Base-by-base conservation (phyloP, 2,329 filamentous ascomycete genomes). In the Penicillium sp. region DNA sequence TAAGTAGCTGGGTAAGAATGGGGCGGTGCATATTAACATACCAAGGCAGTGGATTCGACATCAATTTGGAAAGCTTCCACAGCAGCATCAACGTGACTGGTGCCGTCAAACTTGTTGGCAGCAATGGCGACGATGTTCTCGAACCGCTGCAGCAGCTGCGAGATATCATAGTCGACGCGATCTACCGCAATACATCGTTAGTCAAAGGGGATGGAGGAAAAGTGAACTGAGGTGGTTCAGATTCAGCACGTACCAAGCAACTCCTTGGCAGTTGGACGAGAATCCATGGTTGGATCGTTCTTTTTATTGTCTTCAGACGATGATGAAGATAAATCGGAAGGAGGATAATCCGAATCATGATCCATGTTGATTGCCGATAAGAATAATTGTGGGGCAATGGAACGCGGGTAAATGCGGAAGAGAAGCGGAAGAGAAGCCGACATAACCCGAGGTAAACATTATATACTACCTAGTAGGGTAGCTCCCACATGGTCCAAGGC, bases 41-140 rank as follows among this genome's bases (percentile, higher is more conserved):
- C 84, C 70, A 88, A 70, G 15, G 82, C 81, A 11, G 82, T 79
- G 4, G 82, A 84, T 65, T 86, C 83, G 7, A 84, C 81, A 55
- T 83, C 79, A 33, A 87, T 81, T 58, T 84, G 79, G 58, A 84
- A 82, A 19, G 82, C 80, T 60, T 82, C 81, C 16, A 84, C 78
- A 5, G 84, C 83, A 3, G 82, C 83, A 16, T 79, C 77, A 23
- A 80, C 81, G 59, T 83, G 78, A 64, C 83, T 83, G 36, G 75
- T 48, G 21, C 45, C 45, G 21, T 48, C 45, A 6, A 48, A 76
- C 40, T 76, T 78, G 53, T 82, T 75, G 39, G 78, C 75, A 10
- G 82, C 79, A 40, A 81, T 79, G 7, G 78, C 76, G 64, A 86
- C 76, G 50, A 85, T 80, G 41, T 81, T 82, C 58, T 84, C 78